A percentile compares a stretch with the other conserved stretches of the same genome.
phyloP scores from a whole-genome alignment of 2,329 filamentous ascomycete species.

The Phoma sp. region DNA sequence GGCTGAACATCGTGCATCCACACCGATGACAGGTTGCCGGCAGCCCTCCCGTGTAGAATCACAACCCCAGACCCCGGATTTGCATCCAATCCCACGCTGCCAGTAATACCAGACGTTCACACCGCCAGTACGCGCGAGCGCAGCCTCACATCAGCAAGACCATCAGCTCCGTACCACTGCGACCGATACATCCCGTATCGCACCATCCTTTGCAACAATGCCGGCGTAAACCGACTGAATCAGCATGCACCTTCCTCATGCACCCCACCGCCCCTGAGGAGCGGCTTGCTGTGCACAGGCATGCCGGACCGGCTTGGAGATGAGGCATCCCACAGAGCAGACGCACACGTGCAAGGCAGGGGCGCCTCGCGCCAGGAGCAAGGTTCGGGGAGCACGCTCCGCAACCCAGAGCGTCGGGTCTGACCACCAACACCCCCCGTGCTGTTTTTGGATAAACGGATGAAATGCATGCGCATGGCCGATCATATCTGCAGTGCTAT shows the following conservation, averaged over 20 bases:
- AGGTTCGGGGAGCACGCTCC: conserved; percentile 30
- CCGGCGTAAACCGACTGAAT: conserved; percentile 1
- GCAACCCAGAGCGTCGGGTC: conserved; percentile 31
- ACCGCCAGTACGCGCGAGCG: conserved; percentile 10
- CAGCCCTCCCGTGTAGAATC: conserved; percentile 29
- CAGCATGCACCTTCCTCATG: conserved; percentile 14
- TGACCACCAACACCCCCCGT: conserved; percentile 23
- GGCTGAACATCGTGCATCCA: conserved; percentile 23
- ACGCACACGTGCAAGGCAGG: conserved; percentile 24
- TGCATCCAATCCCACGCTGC: conserved; percentile 16
- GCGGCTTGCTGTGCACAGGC: conserved; percentile 2
- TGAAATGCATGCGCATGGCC: conserved; percentile 13
- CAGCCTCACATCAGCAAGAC: conserved; percentile 29
- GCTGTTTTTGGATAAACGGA: conserved; percentile 20
- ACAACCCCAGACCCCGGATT: conserved; percentile 21
- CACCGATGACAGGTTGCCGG: conserved; percentile 25
- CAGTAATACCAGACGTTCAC: conserved; percentile 9
- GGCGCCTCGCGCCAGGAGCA: conserved; percentile 16
- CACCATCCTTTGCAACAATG: conserved; percentile 10
- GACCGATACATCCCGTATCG: conserved; percentile 16
- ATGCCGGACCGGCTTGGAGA: conserved; percentile 12
- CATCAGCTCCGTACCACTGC: conserved; percentile 3
- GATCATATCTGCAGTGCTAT: conserved; percentile 14
- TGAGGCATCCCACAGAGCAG: conserved; percentile 15
- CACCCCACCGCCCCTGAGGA: conserved; percentile 4